Evolutionary conservation across 441 rosid species (phyloP).

Genomic region (Erysimum cheiri): DNA sequence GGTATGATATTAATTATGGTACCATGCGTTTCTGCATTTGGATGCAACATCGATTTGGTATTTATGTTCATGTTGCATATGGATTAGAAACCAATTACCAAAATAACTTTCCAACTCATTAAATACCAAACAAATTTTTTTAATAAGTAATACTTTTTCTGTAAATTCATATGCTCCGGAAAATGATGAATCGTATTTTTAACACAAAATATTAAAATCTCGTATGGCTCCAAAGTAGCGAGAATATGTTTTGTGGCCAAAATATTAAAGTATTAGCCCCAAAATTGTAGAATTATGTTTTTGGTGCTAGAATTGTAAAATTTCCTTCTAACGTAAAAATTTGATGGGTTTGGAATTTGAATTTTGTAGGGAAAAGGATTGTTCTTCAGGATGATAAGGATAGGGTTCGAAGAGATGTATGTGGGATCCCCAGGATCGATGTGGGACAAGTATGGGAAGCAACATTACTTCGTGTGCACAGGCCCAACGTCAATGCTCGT

Average conservation of each 20-base stretch:
- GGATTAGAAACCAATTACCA: too few species aligned
- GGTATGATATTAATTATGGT: constrained; percentile 52
- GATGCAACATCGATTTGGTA: neutral
- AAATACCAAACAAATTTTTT: too few species aligned
- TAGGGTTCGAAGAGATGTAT: constrained; percentile 85
- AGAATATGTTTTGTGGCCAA: neutral
- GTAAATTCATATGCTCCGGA: too few species aligned
- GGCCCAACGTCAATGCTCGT: constrained; percentile 85
- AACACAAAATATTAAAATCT: too few species aligned
- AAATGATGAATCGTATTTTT: neutral
- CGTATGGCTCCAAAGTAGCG: too few species aligned
- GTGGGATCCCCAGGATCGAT: constrained; percentile 73
- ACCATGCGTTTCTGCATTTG: neutral
- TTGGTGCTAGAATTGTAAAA: neutral
- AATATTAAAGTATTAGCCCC: too few species aligned
- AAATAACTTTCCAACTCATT: too few species aligned
- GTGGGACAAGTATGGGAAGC: constrained; percentile 67
- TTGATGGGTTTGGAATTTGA: neutral
- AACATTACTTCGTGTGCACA: constrained; percentile 70
- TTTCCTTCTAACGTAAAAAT: neutral
- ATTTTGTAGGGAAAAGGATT: constrained; percentile 73
- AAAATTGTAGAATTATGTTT: neutral
- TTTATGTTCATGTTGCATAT: too few species aligned
- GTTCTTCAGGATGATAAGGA: constrained; percentile 77
- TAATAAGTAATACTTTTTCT: too few species aligned